Evolutionary conservation across 352 stramenopile genomes (phyloP), one percentile per base, ranked within the genome.

Genomic region (Phytophthora vignae): DNA sequence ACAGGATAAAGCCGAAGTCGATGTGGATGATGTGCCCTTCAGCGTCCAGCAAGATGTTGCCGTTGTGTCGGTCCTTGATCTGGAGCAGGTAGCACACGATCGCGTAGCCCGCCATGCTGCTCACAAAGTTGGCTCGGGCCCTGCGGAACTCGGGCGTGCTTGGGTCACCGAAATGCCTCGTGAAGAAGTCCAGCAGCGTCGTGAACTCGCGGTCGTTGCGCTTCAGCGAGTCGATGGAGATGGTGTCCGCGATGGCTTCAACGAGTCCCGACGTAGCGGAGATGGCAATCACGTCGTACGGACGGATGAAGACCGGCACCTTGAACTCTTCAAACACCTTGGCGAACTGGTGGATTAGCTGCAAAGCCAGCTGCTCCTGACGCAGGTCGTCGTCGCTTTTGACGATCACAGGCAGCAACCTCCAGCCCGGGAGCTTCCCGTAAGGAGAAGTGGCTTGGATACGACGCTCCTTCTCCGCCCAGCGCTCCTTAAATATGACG

Each of bases 361-460:
- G 97, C 82, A 98, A 94, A 1, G 98, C 95, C 65, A 99, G 97
- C 44, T 98, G 94, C 78, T 99, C 98, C 77, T 99, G 98, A 17
- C 98, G 84, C 27, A 99, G 74, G 73, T 99, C 98, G 73, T 99
- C 98, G 67, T 99, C 98, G 48, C 93, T 98, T 81, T 99, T 99
- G 17, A 99, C 91, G 77, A 99, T 99, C 62, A 99, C 94, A 40
- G 92, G 90, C 21, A 96, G 74, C 40, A 99, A 79, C 31, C 97
- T 87, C 93, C 94, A 99, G 21, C 90, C 91, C 6, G 92, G 83
- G 22, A 88, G 77, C 0, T 86, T 74, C 36, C 93, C 94, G 73
- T 94, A 93, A n/a, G 87, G 82, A 57, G 93, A 99, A 15, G 81
- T 91, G 14, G 80, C 81, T 52, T 95, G 88, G 46, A 99, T 84